Evolutionary conservation across 176 grass and related monocot species (phyloP).

Genomic region (Elymus sibiricus): DNA sequence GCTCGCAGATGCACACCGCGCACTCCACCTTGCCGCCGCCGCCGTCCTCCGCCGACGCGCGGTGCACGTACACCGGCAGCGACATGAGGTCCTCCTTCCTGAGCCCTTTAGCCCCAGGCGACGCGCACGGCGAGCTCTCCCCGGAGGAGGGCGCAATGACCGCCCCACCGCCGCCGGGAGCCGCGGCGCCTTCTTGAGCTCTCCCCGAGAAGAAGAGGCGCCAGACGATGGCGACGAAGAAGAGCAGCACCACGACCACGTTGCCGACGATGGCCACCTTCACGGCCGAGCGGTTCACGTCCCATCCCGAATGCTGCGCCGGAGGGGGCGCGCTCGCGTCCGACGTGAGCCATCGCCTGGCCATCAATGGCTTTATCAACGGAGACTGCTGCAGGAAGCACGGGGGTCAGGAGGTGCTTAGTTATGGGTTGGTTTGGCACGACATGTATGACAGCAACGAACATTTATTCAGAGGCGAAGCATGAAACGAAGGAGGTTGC

Average conservation of each 20-base stretch:
- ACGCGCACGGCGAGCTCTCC: conserved; percentile 26
- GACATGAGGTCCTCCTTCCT: conserved; percentile 20
- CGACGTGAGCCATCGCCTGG: conserved; percentile 3
- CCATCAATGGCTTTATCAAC: not conserved
- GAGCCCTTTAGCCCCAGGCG: conserved; percentile 10
- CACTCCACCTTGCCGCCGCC: conserved; percentile 38
- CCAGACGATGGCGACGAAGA: conserved; percentile 37
- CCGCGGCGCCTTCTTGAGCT: not conserved
- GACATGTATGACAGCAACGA: not conserved
- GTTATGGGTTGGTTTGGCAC: not conserved
- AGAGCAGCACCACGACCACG: conserved; percentile 24
- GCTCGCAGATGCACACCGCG: conserved; percentile 56
- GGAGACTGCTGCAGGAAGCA: not conserved
- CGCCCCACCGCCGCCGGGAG: not conserved
- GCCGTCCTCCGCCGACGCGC: not conserved
- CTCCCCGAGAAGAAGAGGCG: conserved; percentile 38
- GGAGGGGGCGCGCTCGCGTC: not conserved
- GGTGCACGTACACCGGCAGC: conserved; percentile 53
- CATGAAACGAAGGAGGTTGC: not conserved
- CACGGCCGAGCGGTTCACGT: not conserved
- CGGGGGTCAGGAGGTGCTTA: not conserved
- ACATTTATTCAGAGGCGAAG: not conserved
- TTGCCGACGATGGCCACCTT: conserved; percentile 38
- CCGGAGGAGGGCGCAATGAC: not conserved
- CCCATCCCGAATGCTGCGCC: not conserved